Percentiles rank a stretch among this genome's conserved stretches.
These are phyloP conservation scores for Plasmodium malariae DNA, from an alignment of 169 alveolate genomes.

Conservation along the genomic window DNA sequence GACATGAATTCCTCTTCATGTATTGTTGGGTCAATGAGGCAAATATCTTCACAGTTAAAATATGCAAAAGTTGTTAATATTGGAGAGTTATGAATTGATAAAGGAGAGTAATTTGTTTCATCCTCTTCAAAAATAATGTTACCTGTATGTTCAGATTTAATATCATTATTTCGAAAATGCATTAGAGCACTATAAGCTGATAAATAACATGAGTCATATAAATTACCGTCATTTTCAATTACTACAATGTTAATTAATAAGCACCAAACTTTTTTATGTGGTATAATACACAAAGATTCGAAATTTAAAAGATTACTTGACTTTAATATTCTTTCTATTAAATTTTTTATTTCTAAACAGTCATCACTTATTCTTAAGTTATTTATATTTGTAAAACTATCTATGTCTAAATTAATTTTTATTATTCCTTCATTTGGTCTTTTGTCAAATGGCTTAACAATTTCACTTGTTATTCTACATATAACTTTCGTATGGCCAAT, in stretches of 20 bases:
- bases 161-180: constrained; percentile 47
- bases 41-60: constrained; percentile 36
- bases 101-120: constrained; percentile 42
- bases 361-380: constrained; percentile 39
- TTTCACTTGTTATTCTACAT: constrained; percentile 68
- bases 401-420: constrained; percentile 65
- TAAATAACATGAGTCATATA: constrained; percentile 59
- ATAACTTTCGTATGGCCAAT: constrained; percentile 63
- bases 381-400: constrained; percentile 23
- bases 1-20: constrained; percentile 74
- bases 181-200: constrained; percentile 65
- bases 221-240: constrained; percentile 68
- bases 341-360: constrained; percentile 59
- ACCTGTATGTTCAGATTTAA: constrained; percentile 12
- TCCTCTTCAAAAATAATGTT: constrained; percentile 41
- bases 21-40: constrained; percentile 44
- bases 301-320: constrained; percentile 64
- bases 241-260: constrained; percentile 38
- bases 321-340: constrained; percentile 60
- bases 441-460: constrained; percentile 59
- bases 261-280: constrained; percentile 70
- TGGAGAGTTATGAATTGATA: constrained; percentile 53
- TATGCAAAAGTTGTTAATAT: constrained; percentile 69
- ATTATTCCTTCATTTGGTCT: constrained; percentile 53
- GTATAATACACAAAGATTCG: constrained; percentile 68